Percentiles rank a stretch among this genome's conserved stretches.
Evolutionary conservation across 108 stramenopile species (phyloP).

Genomic region (Stephanodiscus triporus): DNA sequence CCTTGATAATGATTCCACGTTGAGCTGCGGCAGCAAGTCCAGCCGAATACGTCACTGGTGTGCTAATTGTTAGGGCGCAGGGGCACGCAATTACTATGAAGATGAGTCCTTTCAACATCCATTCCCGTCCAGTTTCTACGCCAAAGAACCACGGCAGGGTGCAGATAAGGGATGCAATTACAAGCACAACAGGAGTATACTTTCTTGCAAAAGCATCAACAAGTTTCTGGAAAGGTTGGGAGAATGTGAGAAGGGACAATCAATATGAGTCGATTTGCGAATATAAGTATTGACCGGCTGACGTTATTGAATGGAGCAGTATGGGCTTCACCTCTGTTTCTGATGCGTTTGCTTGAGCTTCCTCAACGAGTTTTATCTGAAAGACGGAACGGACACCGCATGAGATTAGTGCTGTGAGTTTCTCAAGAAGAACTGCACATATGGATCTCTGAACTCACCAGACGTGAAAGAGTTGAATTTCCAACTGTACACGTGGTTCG

Average conservation of each 20-base stretch:
- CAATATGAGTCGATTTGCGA: background rate
- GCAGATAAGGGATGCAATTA: constrained; percentile 71
- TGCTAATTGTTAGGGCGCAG: constrained; percentile 91
- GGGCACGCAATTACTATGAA: constrained; percentile 94
- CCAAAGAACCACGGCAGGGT: constrained; percentile 83
- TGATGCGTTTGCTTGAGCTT: constrained; percentile 83
- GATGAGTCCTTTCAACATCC: constrained; percentile 79
- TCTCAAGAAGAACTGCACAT: background rate
- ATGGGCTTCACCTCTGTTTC: constrained; percentile 61
- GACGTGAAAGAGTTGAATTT: constrained; percentile 78
- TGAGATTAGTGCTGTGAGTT: background rate
- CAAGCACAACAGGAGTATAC: constrained; percentile 86
- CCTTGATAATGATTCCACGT: constrained; percentile 86
- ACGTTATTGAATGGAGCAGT: background rate
- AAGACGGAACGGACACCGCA: background rate
- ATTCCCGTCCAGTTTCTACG: constrained; percentile 66
- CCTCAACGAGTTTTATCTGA: constrained; percentile 72
- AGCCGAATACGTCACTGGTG: constrained; percentile 90
- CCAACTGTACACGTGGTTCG: constrained; percentile 73
- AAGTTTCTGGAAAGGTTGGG: constrained; percentile 46
- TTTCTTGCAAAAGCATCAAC: constrained; percentile 83
- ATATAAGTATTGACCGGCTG: background rate
- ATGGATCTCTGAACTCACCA: constrained; percentile 32
- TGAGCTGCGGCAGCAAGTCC: constrained; percentile 88
- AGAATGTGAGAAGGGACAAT: background rate